Base-by-base conservation (phyloP, 805 yeast species). In the Torulaspora maleeae region DNA sequence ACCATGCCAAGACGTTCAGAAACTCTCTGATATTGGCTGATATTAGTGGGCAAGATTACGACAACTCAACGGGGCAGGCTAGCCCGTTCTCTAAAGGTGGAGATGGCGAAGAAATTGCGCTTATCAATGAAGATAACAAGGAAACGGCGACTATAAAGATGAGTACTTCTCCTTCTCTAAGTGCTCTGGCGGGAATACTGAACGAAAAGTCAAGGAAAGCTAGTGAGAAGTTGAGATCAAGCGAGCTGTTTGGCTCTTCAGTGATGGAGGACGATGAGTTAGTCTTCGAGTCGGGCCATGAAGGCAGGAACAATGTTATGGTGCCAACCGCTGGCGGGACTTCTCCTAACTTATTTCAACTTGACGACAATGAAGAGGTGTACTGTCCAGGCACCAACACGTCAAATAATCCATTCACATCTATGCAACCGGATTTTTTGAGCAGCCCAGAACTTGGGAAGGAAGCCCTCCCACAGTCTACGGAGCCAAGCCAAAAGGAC, bases 111-210 rank as follows among this genome's bases (percentile, higher is more conserved):
- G 12, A 45, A 3, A 22, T 12, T 16, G 17, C 38, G 12, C 27
- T 16, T 9, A 15, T 36, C 2, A 17, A n/a, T 10, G 37, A 29
- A 25, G 42, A 32, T 15, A 28, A 30, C 12, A 47, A 35, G 4
- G 64, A 60, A 44, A 54, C 51, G 2, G 44, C 42, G n/a, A 60
- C 65, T 7, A 55, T 64, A 15, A 64, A 66, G 32, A 68, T 71
- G 66, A 68, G 73, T 3, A 61, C 71, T 17, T 71, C 75, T 2
- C 76, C 76, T 3, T 70, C 74, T 0, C 55, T 72, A 29, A 66
- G 72, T 46, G 75, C 74, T 0, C 48, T 72, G n/a, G 73, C 74
- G 1, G 64, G 64, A 29, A 63, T 71, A 20, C 54, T 72, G 30
- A 70, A 66, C 44, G 68, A 66, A 43, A 70, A 68, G 35, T 59